phyloP scores from a whole-genome alignment of 176 grass and related monocot species.

The Rhynchospora breviuscula region DNA sequence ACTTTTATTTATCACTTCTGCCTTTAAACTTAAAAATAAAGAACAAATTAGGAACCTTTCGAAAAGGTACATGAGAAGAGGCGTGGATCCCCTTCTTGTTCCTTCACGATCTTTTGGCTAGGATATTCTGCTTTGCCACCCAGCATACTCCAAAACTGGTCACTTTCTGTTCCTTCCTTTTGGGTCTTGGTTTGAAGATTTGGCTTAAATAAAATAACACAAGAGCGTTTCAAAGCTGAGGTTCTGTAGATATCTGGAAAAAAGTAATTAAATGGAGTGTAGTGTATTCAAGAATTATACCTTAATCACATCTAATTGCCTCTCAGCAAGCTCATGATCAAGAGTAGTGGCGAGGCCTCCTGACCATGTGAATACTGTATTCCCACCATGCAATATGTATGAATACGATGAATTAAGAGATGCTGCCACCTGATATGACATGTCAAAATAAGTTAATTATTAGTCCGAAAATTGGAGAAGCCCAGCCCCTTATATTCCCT shows the following conservation, averaged over 20 bases:
- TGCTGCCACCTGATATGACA: conserved; percentile 53
- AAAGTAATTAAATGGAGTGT: conserved; percentile 9
- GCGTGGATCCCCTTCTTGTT: conserved; percentile 74
- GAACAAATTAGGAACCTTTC: conserved; percentile 45
- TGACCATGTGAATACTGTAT: conserved; percentile 80
- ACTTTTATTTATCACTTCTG: neutral
- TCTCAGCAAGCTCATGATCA: conserved; percentile 85
- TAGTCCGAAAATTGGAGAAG: neutral
- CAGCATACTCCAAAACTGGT: conserved; percentile 84
- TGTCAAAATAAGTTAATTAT: conserved; percentile 21
- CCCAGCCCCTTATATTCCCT: too few relatives aligned
- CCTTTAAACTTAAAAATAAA: neutral
- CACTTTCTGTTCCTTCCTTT: conserved; percentile 84
- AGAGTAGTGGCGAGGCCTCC: conserved; percentile 56
- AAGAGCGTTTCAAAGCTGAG: conserved; percentile 19
- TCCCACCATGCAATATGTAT: conserved; percentile 74
- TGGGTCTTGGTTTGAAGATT: conserved; percentile 66
- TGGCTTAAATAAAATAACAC: conserved; percentile 46
- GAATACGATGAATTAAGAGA: conserved; percentile 96
- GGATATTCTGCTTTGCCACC: conserved; percentile 82
- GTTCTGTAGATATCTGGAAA: neutral
- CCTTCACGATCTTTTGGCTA: conserved; percentile 72
- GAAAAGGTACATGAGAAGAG: conserved; percentile 73
- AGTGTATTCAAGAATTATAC: conserved; percentile 27
- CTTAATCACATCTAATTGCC: conserved; percentile 95